phyloP scores from a whole-genome alignment of 345 rosid genomes.

The Crucihimalaya himalaica region DNA sequence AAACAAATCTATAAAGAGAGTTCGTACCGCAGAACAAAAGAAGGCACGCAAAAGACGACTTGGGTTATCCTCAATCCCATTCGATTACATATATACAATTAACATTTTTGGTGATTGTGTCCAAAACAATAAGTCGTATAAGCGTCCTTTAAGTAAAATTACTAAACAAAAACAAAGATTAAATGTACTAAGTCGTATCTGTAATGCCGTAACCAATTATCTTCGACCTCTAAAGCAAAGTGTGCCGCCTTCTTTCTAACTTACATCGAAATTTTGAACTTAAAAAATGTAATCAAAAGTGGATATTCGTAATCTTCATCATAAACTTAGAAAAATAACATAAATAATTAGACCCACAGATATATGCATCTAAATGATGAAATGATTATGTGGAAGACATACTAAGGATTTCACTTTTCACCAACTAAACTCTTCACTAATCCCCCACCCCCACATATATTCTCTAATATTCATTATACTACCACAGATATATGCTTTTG shows the following conservation, averaged over 20 bases:
- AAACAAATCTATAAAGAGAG: background rate
- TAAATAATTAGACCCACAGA: slow-evolving; percentile 27
- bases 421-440: slow-evolving; percentile 32
- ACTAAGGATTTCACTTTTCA: slow-evolving; percentile 33
- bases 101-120: background rate
- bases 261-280: background rate
- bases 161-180: slow-evolving; percentile 1
- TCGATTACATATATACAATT: background rate
- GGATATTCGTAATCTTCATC: slow-evolving; percentile 28
- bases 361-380: slow-evolving; percentile 40
- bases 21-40: background rate
- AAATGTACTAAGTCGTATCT: background rate
- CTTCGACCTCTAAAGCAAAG: slow-evolving; percentile 28
- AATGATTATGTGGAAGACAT: slow-evolving; percentile 44
- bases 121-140: background rate
- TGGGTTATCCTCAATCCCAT: slow-evolving; percentile 15
- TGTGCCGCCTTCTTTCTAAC: slow-evolving; percentile 29
- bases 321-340: background rate
- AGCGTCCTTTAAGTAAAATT: slow-evolving; percentile 14
- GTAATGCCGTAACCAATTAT: slow-evolving; percentile 11
- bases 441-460: slow-evolving; percentile 1
- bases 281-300: slow-evolving; percentile 11
- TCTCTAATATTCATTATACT: slow-evolving; percentile 4
- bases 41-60: slow-evolving; percentile 30
- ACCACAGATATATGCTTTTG: too few species aligned